Conservation (phyloP, 75 land plant species). For the Pinus taeda region DNA sequence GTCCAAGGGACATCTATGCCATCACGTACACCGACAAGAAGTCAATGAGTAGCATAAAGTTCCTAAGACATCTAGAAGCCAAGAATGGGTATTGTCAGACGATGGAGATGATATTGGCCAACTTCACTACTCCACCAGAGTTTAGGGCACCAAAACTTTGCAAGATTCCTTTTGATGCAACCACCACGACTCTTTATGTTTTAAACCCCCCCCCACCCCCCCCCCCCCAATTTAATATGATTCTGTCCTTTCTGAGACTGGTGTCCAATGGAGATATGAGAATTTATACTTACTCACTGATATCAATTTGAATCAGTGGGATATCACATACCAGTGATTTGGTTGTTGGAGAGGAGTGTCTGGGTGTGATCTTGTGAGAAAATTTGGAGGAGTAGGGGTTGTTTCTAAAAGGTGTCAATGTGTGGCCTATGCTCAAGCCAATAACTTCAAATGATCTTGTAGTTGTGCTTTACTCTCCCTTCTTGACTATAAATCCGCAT, state of each 20-base stretch:
- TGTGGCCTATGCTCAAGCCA: conserved; percentile 33
- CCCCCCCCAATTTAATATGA: conserved; percentile 21
- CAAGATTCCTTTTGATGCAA: background rate
- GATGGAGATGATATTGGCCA: conserved; percentile 2
- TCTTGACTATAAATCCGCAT: conserved; percentile 7
- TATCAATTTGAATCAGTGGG: conserved; percentile 23
- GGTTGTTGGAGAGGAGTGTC: background rate
- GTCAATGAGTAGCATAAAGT: background rate
- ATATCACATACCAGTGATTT: conserved; percentile 28
- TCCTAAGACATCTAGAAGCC: conserved; percentile 8
- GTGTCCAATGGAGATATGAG: conserved; percentile 36
- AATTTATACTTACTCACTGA: conserved; percentile 26
- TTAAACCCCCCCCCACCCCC: conserved; percentile 7
- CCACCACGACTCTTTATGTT: background rate
- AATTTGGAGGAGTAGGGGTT: too few relatives aligned
- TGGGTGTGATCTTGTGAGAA: too few relatives aligned
- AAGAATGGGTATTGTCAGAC: conserved; percentile 8
- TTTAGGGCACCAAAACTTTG: background rate
- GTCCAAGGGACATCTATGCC: background rate
- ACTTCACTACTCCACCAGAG: background rate
- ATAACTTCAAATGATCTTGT: conserved; percentile 29
- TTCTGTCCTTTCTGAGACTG: conserved; percentile 26
- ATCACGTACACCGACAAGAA: background rate
- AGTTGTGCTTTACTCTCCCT: conserved; percentile 17
- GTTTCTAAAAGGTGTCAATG: conserved; percentile 9